Evolutionary conservation across 805 yeast species (phyloP), one percentile per base, ranked within the genome.

Genomic region (Metschnikowia santaceciliae): DNA sequence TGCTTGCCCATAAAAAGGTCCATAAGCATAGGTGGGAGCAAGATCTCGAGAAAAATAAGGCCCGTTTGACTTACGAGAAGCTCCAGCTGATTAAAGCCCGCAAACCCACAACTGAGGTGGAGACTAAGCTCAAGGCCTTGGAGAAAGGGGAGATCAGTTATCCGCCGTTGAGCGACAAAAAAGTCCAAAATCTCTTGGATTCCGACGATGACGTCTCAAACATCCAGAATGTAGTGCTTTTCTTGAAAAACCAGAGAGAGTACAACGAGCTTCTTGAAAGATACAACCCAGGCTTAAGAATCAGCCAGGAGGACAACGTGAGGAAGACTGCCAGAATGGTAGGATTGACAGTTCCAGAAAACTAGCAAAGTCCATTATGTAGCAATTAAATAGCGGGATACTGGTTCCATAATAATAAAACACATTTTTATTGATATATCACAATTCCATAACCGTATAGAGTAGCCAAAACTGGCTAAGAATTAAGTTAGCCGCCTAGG

Each of bases 251-350:
- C 54, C 97, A 92, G 67, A 75, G 94, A 56, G 81, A 76, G 11
- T 92, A 90, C 69, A 82, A 81, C 53, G 91, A 84, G 56, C 75
- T 92, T 44, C 73, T 91, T 41, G 94, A 87, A 58, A 78, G 96
- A 58, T 94, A 92, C 68, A 89, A 91, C 61, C 92, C 96, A 3
- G 94, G 96, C 2, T 74, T 86, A 54, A 81, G 81, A 23, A 80
- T 86, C 82, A 78, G 83, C 23, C 96, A 88, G 61, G 79, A 79
- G 47, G 97, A 92, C 54, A 83, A 85, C 50, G 84, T 92, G 26
- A 76, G 83, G 59, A 80, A 79, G 63, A 86, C 96, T 1, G 99
- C 98, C 6, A 78, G 84, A 50, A 79, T 84, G 55, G 99, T 92
- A n/a, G 99, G 99, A 0, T 76, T 92, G 45, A 43, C 59, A n/a